phyloP scores from a whole-genome alignment of 306 rosid species.

The Cicer pinnatifidum region DNA sequence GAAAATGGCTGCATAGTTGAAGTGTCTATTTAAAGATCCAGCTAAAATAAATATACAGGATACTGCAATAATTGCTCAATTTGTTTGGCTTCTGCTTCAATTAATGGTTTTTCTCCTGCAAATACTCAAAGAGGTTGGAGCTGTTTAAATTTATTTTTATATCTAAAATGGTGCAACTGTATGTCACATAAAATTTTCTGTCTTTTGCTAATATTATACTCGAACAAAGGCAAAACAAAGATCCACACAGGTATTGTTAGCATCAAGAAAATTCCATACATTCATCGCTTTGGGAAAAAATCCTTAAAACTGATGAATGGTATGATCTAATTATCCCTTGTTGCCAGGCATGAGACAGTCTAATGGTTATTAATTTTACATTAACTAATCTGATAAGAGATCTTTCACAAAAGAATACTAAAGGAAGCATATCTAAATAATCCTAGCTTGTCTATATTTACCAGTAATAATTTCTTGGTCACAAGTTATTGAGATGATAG shows the following conservation, averaged over 20 bases:
- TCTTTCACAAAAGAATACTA: conserved; percentile 26
- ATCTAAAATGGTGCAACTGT: conserved; percentile 4
- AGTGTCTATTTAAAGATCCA: conserved; percentile 24
- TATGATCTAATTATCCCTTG: conserved; percentile 27
- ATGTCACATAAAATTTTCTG: not conserved
- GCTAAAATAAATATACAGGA: conserved; percentile 30
- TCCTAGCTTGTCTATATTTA: conserved; percentile 43
- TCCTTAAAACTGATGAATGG: conserved; percentile 29
- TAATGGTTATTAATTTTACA: conserved; percentile 23
- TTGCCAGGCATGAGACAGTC: not conserved
- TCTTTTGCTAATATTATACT: conserved; percentile 16
- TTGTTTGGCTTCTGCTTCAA: conserved; percentile 20
- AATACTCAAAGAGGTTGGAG: conserved; percentile 20
- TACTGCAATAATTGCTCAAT: conserved; percentile 25
- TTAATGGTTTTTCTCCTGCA: conserved; percentile 10
- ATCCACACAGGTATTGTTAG: conserved; percentile 14
- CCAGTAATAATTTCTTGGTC: conserved; percentile 93
- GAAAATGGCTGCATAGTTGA: conserved; percentile 9
- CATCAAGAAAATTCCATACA: conserved; percentile 23
- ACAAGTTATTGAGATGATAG: conserved; percentile 76
- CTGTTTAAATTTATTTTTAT: conserved; percentile 13
- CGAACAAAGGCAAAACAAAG: conserved; percentile 9
- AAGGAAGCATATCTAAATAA: conserved; percentile 27
- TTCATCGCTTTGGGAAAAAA: conserved; percentile 19
- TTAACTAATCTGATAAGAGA: conserved; percentile 25